Percentiles rank a stretch among this genome's conserved stretches.
Conservation (phyloP, 148 eudicot genomes). For the Rheum nobile region DNA sequence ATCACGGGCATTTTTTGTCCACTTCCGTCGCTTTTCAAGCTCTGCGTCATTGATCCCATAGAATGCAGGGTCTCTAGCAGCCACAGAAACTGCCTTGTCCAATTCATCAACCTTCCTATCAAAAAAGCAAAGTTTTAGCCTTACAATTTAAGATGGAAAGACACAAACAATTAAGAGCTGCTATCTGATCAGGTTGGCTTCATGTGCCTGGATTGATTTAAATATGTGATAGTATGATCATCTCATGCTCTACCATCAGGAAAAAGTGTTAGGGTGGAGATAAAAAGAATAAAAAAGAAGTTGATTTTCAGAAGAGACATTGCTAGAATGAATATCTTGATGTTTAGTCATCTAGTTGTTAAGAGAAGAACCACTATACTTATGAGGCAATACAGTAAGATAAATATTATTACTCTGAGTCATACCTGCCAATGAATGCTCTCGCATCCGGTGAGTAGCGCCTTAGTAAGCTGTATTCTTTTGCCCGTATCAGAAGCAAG, state of each 20-base stretch:
- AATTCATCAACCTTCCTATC: conserved; percentile 98
- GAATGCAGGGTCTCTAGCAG: conserved; percentile 60
- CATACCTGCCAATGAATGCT: conserved; percentile 94
- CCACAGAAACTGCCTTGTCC: conserved; percentile 79
- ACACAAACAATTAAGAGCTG: background rate
- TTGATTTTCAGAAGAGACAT: background rate
- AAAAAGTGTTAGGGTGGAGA: background rate
- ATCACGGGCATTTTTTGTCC: conserved; percentile 76
- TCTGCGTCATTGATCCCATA: conserved; percentile 65
- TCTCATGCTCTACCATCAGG: background rate
- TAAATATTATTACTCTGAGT: background rate
- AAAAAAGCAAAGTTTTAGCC: conserved; percentile 36
- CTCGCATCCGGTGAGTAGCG: conserved; percentile 54
- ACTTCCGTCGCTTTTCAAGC: conserved; percentile 75
- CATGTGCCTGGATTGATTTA: background rate
- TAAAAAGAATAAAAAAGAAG: background rate
- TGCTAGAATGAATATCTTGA: background rate
- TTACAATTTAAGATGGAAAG: background rate
- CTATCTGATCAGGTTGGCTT: background rate
- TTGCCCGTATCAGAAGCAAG: conserved; percentile 34
- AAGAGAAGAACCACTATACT: background rate
- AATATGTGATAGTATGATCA: background rate
- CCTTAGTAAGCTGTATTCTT: conserved; percentile 33
- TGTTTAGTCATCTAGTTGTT: background rate
- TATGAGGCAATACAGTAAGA: background rate